phyloP scores from a whole-genome alignment of 306 rosid species.

The Cucurbita pepo region DNA sequence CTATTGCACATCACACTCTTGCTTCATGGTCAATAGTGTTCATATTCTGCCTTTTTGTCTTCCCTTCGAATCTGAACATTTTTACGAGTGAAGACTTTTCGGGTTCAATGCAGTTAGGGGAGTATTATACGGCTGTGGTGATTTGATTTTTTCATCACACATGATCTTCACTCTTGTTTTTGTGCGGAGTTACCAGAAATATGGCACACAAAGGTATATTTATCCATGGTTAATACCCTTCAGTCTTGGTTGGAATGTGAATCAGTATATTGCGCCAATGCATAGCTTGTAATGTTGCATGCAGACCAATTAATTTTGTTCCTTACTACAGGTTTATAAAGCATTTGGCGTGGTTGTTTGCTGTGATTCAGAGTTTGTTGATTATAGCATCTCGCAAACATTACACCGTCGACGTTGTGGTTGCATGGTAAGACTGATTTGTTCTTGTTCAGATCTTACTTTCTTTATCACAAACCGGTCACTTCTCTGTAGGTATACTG shows the following conservation, averaged over 20 bases:
- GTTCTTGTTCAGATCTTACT: not conserved
- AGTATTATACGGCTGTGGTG: slow-evolving; percentile 85
- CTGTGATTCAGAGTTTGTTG: slow-evolving; percentile 68
- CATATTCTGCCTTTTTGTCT: not conserved
- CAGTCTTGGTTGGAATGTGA: not conserved
- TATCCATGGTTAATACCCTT: not conserved
- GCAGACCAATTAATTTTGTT: not conserved
- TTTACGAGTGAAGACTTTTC: slow-evolving; percentile 11
- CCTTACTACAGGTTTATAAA: slow-evolving; percentile 41
- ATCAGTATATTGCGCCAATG: not conserved
- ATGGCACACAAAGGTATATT: slow-evolving; percentile 59
- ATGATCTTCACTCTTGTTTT: slow-evolving; percentile 86
- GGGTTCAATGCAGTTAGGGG: slow-evolving; percentile 60
- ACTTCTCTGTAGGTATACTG: slow-evolving; percentile 66
- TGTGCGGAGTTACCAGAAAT: slow-evolving; percentile 80
- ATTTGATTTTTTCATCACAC: slow-evolving; percentile 94
- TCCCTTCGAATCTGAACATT: not conserved
- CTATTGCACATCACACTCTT: slow-evolving; percentile 5
- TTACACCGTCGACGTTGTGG: slow-evolving; percentile 95
- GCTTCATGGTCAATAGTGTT: not conserved
- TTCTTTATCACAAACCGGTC: not conserved
- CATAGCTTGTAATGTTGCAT: not conserved
- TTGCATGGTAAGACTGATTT: slow-evolving; percentile 59
- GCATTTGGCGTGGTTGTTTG: slow-evolving; percentile 82
- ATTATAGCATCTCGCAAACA: slow-evolving; percentile 96